Evolutionary conservation across 257 asterid species (phyloP), one percentile per base, ranked within the genome.

Genomic region (Primulina tabacum): DNA sequence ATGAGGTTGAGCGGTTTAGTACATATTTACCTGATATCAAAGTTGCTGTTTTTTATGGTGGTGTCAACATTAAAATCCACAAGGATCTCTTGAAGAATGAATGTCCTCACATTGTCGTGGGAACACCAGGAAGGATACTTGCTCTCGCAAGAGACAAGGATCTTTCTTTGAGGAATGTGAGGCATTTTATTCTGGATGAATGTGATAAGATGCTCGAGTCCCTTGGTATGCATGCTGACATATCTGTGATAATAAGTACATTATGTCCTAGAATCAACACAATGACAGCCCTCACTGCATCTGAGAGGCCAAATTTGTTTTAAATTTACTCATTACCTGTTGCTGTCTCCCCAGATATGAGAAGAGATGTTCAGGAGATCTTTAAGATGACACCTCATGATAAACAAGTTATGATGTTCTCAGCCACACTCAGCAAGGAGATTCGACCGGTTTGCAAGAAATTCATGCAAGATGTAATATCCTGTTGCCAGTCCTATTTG

Each of bases 361-460:
- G 97, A 84, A 87, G 90, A 80, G 97, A 91, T 61, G 97, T 91
- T 59, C 97, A 91, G 82, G 93, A 83, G 82, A 91, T 91, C 53
- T 91, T 91, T 86, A 91, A 87, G 82, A 83, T 86, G 96, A 91
- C 97, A 30, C 92, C 56, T 50, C 56, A 50, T 50, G 56, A 50
- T 16, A 50, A 50, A 16, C 56, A 50, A 50, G 56, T 50, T 50
- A 50, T 50, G 56, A 50, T 50, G 56, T 50, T 50, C 20, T 50
- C 56, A 16, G 56, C 56, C 8, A 50, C 56, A 4, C 56, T 50
- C 56, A 50, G 56, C 56, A 50, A 50, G 20, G 56, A 50, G 56
- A 50, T 50, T 50, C 56, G 56, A 5, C 56, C 56, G 16, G 20
- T 50, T 50, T 50, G 56, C 56, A 50, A 50, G 56, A 50, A 50